Evolutionary conservation across 345 rosid genomes (phyloP).

Genomic region (Rhodomyrtus tomentosa): DNA sequence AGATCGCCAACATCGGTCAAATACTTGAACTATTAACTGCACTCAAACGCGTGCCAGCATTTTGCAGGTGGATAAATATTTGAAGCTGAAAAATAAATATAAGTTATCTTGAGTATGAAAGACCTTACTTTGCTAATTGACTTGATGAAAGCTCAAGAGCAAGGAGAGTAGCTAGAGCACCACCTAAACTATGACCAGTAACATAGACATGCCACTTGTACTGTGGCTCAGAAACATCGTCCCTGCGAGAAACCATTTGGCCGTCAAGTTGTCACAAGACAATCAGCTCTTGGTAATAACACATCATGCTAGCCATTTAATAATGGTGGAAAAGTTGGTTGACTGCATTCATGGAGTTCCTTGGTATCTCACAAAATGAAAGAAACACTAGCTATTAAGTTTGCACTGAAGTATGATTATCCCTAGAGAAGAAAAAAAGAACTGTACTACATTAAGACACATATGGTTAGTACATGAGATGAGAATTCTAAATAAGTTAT

Average conservation of each 20-base stretch:
- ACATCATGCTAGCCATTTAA: background rate
- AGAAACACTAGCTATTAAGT: background rate
- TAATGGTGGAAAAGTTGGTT: background rate
- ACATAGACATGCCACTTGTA: constrained; percentile 78
- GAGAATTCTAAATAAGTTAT: background rate
- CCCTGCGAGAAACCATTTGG: constrained; percentile 25
- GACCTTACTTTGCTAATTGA: constrained; percentile 65
- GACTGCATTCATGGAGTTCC: background rate
- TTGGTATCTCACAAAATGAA: background rate
- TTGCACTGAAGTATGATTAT: background rate
- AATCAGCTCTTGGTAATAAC: background rate
- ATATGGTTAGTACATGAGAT: background rate
- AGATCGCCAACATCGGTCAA: background rate
- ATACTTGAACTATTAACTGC: background rate
- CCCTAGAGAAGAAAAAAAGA: background rate
- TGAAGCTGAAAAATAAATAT: background rate
- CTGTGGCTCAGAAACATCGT: constrained; percentile 30
- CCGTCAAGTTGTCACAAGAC: background rate
- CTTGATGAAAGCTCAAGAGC: constrained; percentile 92
- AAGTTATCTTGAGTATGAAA: background rate
- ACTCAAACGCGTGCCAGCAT: background rate
- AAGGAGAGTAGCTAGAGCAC: constrained; percentile 87
- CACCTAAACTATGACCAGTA: constrained; percentile 98
- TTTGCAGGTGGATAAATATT: background rate
- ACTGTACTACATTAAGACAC: background rate